Evolutionary conservation across 2,329 filamentous ascomycete species (phyloP).

Genomic region (Phialophora expanda): DNA sequence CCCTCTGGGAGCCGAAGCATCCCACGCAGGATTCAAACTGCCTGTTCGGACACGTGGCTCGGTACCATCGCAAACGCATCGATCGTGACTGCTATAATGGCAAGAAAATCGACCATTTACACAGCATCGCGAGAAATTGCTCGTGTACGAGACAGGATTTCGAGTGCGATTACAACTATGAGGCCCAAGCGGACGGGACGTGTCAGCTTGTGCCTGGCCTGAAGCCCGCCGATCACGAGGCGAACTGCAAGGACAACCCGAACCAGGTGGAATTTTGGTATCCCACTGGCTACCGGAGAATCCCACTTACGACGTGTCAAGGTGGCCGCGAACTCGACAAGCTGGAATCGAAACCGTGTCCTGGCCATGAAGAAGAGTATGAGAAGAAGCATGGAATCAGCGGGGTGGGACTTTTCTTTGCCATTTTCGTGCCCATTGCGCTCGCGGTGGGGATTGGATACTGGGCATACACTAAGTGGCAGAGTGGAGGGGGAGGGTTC

Average conservation of each 20-base stretch:
- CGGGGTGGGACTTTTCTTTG: constrained; percentile 80
- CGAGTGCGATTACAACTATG: constrained; percentile 97
- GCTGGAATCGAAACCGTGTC: constrained; percentile 68
- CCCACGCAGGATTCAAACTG: constrained; percentile 79
- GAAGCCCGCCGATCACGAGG: constrained; percentile 64
- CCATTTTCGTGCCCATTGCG: constrained; percentile 75
- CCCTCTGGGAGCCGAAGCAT: constrained; percentile 85
- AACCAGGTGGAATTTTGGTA: constrained; percentile 79
- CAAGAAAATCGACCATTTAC: constrained; percentile 58
- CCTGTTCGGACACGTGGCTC: constrained; percentile 86
- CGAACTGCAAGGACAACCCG: constrained; percentile 66
- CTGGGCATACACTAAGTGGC: constrained; percentile 59
- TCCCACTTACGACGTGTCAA: constrained; percentile 85
- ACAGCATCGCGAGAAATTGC: constrained; percentile 75
- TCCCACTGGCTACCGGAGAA: constrained; percentile 83
- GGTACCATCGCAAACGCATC: constrained; percentile 89
- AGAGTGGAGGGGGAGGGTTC: constrained; percentile 83
- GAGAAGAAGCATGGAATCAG: constrained; percentile 72
- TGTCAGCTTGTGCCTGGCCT: constrained; percentile 79
- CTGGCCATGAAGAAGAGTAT: constrained; percentile 81
- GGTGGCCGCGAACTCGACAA: constrained; percentile 78
- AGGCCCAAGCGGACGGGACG: constrained; percentile 75
- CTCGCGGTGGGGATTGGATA: constrained; percentile 76
- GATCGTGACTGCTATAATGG: constrained; percentile 82
- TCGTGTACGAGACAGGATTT: constrained; percentile 83